A percentile compares a stretch with the other conserved stretches of the same genome.
Conservation (phyloP, 805 yeast genomes). For the Metschnikowia cerradonensis region DNA sequence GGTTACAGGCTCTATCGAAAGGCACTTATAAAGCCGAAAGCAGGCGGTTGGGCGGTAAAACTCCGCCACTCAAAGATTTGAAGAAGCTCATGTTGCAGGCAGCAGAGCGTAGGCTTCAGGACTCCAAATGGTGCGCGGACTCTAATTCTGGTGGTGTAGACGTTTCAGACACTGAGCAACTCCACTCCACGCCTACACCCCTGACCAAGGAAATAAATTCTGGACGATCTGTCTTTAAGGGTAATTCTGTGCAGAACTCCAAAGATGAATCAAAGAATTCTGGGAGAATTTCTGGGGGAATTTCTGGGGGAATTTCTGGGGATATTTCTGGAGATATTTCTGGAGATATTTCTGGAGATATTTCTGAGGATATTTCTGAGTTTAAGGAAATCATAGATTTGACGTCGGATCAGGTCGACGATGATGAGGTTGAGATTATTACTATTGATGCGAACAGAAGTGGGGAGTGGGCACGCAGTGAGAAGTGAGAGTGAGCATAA, state of each 20-base stretch:
- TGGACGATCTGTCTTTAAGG: too few species aligned
- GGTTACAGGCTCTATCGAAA: slow-evolving; percentile 39
- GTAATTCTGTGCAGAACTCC: too few species aligned
- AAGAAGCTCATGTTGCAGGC: slow-evolving; percentile 54
- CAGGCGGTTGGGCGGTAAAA: slow-evolving; percentile 27
- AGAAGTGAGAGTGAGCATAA: too few species aligned
- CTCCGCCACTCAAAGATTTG: slow-evolving; percentile 16
- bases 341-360: background rate
- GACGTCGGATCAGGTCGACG: slow-evolving; percentile 11
- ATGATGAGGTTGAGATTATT: slow-evolving; percentile 15
- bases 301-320: background rate
- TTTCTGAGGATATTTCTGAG: background rate
- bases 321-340: background rate
- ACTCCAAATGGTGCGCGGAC: slow-evolving; percentile 45
- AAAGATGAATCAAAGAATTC: too few species aligned
- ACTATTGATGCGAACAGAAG: slow-evolving; percentile 9
- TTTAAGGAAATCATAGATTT: slow-evolving; percentile 15
- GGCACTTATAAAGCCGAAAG: slow-evolving; percentile 40
- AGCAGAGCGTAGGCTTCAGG: slow-evolving; percentile 56
- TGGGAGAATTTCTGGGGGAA: background rate
- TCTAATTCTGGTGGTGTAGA: slow-evolving; percentile 20
- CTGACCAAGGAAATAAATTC: too few species aligned
- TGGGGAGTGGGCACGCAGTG: too few species aligned
- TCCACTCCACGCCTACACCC: background rate
- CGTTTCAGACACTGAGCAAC: background rate